Percentiles rank a stretch among this genome's conserved stretches.
Evolutionary conservation across 2,329 filamentous ascomycete genomes (phyloP).

Genomic region (Diplocarpon mali): DNA sequence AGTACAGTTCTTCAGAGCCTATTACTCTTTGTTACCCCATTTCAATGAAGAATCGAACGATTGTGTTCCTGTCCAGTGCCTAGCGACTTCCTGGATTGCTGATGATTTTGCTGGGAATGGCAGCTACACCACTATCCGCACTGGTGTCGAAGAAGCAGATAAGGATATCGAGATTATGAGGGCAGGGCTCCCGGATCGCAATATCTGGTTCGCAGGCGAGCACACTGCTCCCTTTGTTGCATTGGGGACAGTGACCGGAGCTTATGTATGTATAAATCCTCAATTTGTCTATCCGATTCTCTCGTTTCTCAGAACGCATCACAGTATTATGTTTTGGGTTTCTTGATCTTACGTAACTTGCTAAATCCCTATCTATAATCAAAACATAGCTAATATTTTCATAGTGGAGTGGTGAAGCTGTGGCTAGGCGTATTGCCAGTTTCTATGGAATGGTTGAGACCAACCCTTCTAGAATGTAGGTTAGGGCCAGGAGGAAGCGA

Average conservation of each 20-base stretch:
- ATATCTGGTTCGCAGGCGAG: constrained; percentile 57
- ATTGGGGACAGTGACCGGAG: constrained; percentile 78
- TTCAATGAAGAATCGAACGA: constrained; percentile 34
- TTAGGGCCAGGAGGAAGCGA: too few relatives aligned
- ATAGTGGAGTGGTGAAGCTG: constrained; percentile 49
- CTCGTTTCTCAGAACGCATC: too few relatives aligned
- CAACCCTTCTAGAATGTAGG: too few relatives aligned
- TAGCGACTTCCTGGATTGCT: constrained; percentile 54
- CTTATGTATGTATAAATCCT: constrained; percentile 38
- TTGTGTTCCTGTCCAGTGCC: constrained; percentile 42
- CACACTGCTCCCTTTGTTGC: constrained; percentile 83
- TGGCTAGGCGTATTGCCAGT: constrained; percentile 52
- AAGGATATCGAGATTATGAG: constrained; percentile 44
- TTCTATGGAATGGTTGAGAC: constrained; percentile 33
- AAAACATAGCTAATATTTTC: too few relatives aligned
- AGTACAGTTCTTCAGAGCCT: constrained; percentile 46
- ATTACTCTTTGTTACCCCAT: constrained; percentile 50
- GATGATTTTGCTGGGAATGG: constrained; percentile 58
- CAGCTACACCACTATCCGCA: constrained; percentile 58
- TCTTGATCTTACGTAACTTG: constrained; percentile 27
- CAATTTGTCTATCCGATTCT: too few relatives aligned
- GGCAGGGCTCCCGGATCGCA: constrained; percentile 31
- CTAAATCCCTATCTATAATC: too few relatives aligned
- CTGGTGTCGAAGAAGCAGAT: constrained; percentile 45
- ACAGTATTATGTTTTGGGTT: constrained; percentile 40